Base-by-base conservation (phyloP, 441 rosid species). In the Euphorbia celastroides region DNA sequence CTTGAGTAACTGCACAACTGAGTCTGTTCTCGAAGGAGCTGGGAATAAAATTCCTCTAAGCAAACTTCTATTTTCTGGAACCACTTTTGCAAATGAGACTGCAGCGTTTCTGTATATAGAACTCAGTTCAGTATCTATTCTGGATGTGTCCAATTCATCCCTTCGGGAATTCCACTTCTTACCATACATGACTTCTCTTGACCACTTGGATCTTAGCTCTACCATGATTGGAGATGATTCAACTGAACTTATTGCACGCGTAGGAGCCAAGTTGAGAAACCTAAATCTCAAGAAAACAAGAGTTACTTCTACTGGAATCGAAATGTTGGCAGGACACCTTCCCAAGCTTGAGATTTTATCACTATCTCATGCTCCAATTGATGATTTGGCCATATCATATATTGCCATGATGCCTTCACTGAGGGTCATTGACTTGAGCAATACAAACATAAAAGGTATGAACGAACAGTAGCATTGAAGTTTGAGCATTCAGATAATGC, bases 181-280 rank as follows among this genome's bases (percentile, higher is more conserved):
- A 75, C 62, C 77, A 38, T 56, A 68, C 66, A 83, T 88, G 96
- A 75, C 72, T 44, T 66, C 72, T 38, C 80, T 94, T 65, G 85
- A 90, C 80, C 81, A 82, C 79, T 81, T 94, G 80, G 83, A 94
- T 83, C 83, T 94, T 63, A 78, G 92, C 72, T 82, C 78, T 67
- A 77, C 81, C 76, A 68, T 70, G 68, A 68, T 90, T 5, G 86
- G 82, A 57, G 99, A 94, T 83, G 92, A 87, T 74, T 81, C 94
- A 2, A 64, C 81, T 72, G 89, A 82, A 67, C 67, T 68, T 60
- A 64, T 94, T 65, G 85, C 81, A 30, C 68, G 70, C 68, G 68
- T 88, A 63, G 98, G 97, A 68, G 79, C 81, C 56, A 75, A 67
- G 66, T 80, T 94, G 75, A 87, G 77, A 78, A 63, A 63, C 79